Conservation (phyloP, 2,329 filamentous ascomycete genomes). For the Calonectria montana region DNA sequence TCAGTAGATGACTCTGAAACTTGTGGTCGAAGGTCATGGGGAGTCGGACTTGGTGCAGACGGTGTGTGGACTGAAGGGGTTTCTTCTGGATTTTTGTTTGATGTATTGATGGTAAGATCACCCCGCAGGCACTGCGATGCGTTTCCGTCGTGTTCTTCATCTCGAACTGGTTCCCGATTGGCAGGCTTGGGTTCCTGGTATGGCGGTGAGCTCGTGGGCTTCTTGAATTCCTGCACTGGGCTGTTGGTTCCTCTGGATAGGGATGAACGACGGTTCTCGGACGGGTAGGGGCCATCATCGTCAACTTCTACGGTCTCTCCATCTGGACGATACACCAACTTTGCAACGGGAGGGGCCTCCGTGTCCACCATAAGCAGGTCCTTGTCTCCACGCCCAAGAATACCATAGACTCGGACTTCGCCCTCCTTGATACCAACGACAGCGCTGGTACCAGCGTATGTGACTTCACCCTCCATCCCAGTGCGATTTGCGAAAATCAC, state of each 20-base stretch:
- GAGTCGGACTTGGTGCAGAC: constrained; percentile 50
- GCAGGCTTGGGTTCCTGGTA: neutral
- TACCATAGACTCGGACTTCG: constrained; percentile 75
- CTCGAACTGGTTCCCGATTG: neutral
- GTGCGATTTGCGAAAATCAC: constrained; percentile 78
- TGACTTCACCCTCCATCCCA: constrained; percentile 72
- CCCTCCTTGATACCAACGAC: constrained; percentile 75
- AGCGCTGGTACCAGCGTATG: constrained; percentile 80
- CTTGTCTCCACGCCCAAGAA: constrained; percentile 76
- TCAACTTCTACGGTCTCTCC: neutral
- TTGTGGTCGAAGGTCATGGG: constrained; percentile 44
- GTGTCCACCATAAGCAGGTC: constrained; percentile 77
- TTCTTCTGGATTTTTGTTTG: neutral
- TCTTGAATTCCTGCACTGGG: neutral
- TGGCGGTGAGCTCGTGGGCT: neutral
- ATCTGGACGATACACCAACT: constrained; percentile 51
- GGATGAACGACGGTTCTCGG: neutral
- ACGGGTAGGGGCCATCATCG: neutral
- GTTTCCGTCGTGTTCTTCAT: neutral
- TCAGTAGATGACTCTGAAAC: neutral
- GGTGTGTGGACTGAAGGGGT: constrained; percentile 43
- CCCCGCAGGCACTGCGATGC: neutral
- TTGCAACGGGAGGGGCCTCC: constrained; percentile 54
- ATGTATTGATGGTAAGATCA: neutral
- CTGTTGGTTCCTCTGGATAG: constrained; percentile 1